A percentile compares a stretch with the other conserved stretches of the same genome.
These are phyloP conservation scores for Hibiscus tridactylites DNA, from an alignment of 345 rosid genomes.

Conservation along the genomic window DNA sequence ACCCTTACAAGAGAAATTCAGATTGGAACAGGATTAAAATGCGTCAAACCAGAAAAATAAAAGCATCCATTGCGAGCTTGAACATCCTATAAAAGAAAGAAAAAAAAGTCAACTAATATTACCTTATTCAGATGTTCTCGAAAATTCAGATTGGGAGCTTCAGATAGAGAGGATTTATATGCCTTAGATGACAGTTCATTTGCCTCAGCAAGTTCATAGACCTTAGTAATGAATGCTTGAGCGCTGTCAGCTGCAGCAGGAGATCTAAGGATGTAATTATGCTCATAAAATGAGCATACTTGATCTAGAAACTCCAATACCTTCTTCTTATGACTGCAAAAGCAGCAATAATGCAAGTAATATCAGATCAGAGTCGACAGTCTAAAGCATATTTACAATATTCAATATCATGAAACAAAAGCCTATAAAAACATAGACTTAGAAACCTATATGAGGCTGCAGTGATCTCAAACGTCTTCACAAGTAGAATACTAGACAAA, in stretches of 20 bases:
- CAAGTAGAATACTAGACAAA: constrained; percentile 49
- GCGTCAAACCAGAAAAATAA: neutral
- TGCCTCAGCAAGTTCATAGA: constrained; percentile 73
- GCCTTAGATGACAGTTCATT: constrained; percentile 59
- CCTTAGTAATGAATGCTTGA: constrained; percentile 50
- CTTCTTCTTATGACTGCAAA: constrained; percentile 68
- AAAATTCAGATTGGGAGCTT: constrained; percentile 37
- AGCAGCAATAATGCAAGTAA: constrained; percentile 20
- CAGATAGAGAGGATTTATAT: constrained; percentile 42
- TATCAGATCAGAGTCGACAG: neutral
- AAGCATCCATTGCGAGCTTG: neutral
- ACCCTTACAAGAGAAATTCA: neutral
- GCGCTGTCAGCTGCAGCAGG: constrained; percentile 36
- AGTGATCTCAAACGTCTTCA: constrained; percentile 61
- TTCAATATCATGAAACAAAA: neutral
- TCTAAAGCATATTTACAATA: constrained; percentile 4
- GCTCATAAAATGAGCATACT: constrained; percentile 69
- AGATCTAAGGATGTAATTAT: constrained; percentile 39
- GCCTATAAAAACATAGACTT: neutral
- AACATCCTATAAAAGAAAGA: neutral
- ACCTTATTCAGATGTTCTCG: constrained; percentile 57
- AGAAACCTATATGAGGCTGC: constrained; percentile 68
- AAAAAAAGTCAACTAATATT: neutral
- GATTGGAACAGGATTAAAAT: neutral
- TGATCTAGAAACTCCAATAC: constrained; percentile 69